These are phyloP conservation scores for Sungouiella thailandica DNA, from an alignment of 805 yeast species.

Conservation along the genomic window DNA sequence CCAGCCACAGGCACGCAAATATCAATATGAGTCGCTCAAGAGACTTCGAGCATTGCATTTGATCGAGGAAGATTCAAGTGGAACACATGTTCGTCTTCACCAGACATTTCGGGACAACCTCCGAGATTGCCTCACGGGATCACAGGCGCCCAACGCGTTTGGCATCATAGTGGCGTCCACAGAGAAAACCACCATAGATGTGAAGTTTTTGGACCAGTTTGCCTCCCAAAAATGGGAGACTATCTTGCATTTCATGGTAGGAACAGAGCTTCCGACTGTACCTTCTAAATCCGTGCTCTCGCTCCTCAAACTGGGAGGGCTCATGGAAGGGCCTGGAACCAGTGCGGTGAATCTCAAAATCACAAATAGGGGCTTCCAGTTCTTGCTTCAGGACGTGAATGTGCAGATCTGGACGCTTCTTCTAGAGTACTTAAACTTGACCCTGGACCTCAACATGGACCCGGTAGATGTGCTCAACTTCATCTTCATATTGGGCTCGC, in stretches of 20 bases:
- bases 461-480: slow-evolving; percentile 94
- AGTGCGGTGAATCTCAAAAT: slow-evolving; percentile 49
- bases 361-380: slow-evolving; percentile 92
- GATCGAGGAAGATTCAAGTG: slow-evolving; percentile 53
- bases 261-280: slow-evolving; percentile 73
- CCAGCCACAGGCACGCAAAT: slow-evolving; percentile 49
- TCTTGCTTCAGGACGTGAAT: slow-evolving; percentile 84
- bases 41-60: slow-evolving; percentile 73
- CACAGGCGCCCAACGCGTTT: slow-evolving; percentile 60
- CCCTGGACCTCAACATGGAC: slow-evolving; percentile 84
- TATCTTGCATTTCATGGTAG: slow-evolving; percentile 95
- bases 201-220: slow-evolving; percentile 68
- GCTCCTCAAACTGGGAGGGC: slow-evolving; percentile 70
- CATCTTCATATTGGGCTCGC: slow-evolving; percentile 86
- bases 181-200: slow-evolving; percentile 54
- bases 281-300: slow-evolving; percentile 71
- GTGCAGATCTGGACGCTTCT: slow-evolving; percentile 93
- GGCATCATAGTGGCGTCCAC: slow-evolving; percentile 58
- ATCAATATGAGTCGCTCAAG: slow-evolving; percentile 73
- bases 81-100: slow-evolving; percentile 52
- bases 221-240: slow-evolving; percentile 92
- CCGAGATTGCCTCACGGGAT: slow-evolving; percentile 81
- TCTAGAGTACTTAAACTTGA: slow-evolving; percentile 78
- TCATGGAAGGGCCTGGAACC: slow-evolving; percentile 65
- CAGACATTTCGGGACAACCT: slow-evolving; percentile 71